These are phyloP conservation scores for Cyclaneusma minus DNA, from an alignment of 2,329 filamentous ascomycete species.

Conservation along the genomic window DNA sequence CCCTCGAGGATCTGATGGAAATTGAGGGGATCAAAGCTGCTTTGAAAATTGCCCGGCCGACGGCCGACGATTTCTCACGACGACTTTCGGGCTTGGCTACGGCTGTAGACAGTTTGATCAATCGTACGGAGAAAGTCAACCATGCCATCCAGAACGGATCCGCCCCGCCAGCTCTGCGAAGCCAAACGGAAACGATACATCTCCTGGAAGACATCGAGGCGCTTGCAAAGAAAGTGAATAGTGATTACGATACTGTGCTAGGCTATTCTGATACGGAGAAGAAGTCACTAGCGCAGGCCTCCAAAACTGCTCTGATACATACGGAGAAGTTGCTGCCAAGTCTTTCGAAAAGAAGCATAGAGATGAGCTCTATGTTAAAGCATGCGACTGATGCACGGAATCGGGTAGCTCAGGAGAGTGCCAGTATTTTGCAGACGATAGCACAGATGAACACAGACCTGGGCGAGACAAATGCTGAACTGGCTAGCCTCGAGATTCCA, in stretches of 20 bases:
- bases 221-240: conserved; percentile 71
- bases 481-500: conserved; percentile 55
- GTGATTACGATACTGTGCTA: conserved; percentile 67
- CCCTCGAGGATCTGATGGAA: conserved; percentile 63
- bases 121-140: conserved; percentile 44
- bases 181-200: conserved; percentile 47
- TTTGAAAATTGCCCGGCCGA: conserved; percentile 44
- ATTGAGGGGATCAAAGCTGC: conserved; percentile 57
- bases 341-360: conserved; percentile 35
- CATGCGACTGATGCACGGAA: conserved; percentile 53
- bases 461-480: conserved; percentile 53
- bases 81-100: conserved; percentile 47
- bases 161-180: conserved; percentile 36
- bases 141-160: conserved; percentile 45
- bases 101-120: conserved; percentile 41
- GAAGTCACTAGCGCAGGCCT: conserved; percentile 42
- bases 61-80: conserved; percentile 41
- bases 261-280: conserved; percentile 53
- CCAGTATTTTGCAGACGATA: conserved; percentile 68
- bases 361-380: conserved; percentile 45
- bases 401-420: conserved; percentile 44
- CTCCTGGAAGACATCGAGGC: conserved; percentile 76
- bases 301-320: conserved; percentile 46
- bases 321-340: conserved; percentile 46
- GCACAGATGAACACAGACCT: conserved; percentile 66